These are phyloP conservation scores for Tolypocladium capitatum DNA, from an alignment of 2,329 filamentous ascomycete species.

Conservation along the genomic window DNA sequence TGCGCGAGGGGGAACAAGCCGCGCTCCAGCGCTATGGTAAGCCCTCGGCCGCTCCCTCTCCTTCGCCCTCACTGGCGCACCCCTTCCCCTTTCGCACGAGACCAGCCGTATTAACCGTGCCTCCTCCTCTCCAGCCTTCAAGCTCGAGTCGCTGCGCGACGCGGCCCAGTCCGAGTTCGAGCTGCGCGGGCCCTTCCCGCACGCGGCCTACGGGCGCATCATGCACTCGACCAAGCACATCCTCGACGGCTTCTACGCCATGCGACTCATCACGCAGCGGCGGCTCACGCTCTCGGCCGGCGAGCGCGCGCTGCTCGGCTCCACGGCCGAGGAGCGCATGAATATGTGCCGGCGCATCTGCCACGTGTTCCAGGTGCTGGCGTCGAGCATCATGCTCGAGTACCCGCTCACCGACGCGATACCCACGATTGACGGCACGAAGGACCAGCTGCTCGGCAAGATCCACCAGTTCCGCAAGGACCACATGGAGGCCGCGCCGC, in stretches of 20 bases:
- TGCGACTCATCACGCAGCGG: constrained; percentile 84
- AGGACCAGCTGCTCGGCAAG: constrained; percentile 74
- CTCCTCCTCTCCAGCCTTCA: constrained; percentile 31
- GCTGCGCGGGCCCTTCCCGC: constrained; percentile 74
- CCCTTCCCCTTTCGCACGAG: too few relatives aligned
- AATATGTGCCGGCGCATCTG: constrained; percentile 81
- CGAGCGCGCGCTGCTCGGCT: constrained; percentile 66
- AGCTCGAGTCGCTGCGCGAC: constrained; percentile 58
- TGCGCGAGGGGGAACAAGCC: constrained; percentile 77
- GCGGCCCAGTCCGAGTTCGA: constrained; percentile 79
- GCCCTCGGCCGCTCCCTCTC: too few relatives aligned
- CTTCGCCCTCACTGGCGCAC: too few relatives aligned
- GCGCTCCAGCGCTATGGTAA: constrained; percentile 66
- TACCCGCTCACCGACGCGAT: constrained; percentile 85
- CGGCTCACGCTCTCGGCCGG: constrained; percentile 63
- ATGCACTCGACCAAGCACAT: constrained; percentile 71
- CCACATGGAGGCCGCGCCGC: constrained; percentile 27
- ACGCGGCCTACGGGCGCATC: constrained; percentile 57
- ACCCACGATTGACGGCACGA: constrained; percentile 65
- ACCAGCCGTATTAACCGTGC: not conserved
- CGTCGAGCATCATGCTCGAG: constrained; percentile 85
- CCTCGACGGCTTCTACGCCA: constrained; percentile 87
- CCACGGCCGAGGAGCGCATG: constrained; percentile 65
- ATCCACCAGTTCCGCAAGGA: constrained; percentile 77
- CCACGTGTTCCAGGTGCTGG: constrained; percentile 75